These are phyloP conservation scores for Trichoderma gamsii DNA, from an alignment of 495 filamentous ascomycete species.

Conservation along the genomic window DNA sequence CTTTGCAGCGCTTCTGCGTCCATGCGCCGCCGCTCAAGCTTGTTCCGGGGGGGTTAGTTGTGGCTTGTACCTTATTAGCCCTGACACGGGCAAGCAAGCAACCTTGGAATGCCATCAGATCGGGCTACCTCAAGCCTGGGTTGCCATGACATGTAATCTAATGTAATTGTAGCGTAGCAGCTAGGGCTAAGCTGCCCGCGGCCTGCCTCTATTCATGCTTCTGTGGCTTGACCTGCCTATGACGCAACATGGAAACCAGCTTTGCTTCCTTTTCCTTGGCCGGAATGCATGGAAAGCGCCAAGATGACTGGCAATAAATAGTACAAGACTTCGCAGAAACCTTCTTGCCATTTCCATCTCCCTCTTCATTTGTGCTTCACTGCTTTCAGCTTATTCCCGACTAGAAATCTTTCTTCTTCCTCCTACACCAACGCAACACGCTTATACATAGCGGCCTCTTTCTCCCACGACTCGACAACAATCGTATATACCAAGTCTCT, in stretches of 20 bases:
- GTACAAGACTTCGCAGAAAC: background rate
- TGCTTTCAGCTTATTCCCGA: background rate
- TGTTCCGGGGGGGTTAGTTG: background rate
- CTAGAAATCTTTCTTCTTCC: background rate
- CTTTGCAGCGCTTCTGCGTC: background rate
- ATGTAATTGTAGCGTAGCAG: background rate
- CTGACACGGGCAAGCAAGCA: no score
- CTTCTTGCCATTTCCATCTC: background rate
- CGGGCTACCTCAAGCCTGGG: no score
- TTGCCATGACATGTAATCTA: background rate
- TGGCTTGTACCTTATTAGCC: no score
- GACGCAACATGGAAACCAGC: constrained; percentile 6
- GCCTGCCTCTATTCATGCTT: background rate
- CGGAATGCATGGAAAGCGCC: constrained; percentile 9
- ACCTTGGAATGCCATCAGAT: no score
- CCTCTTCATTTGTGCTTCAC: background rate
- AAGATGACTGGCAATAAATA: constrained; percentile 14
- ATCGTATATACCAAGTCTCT: background rate
- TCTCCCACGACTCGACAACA: background rate
- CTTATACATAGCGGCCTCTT: background rate
- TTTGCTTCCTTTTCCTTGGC: background rate
- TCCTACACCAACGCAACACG: background rate
- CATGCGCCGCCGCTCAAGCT: background rate
- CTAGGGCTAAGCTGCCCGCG: background rate
- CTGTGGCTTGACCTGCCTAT: constrained; percentile 10